Evolutionary conservation across 768 basidiomycete species (phyloP).

Genomic region (Hemileccinum impolitum): DNA sequence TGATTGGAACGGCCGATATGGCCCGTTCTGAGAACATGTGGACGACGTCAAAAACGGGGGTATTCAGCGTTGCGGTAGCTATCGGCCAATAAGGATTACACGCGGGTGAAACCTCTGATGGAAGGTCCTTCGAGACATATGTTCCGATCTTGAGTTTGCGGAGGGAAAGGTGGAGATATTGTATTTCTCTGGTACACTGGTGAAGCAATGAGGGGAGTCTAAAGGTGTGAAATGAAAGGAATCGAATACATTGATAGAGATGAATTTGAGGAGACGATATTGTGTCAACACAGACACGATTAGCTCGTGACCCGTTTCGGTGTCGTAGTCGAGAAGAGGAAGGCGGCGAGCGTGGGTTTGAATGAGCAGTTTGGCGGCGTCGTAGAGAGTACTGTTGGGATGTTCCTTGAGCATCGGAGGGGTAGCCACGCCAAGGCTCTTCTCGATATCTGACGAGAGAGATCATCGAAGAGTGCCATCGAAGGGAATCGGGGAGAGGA

Average conservation of each 20-base stretch:
- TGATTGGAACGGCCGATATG: constrained; percentile 95
- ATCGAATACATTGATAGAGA: constrained; percentile 84
- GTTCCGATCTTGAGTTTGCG: constrained; percentile 91
- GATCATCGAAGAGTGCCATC: constrained; percentile 5
- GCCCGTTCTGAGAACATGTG: constrained; percentile 97
- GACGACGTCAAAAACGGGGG: constrained; percentile 96
- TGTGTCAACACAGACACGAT: constrained; percentile 96
- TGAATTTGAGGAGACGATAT: constrained; percentile 97
- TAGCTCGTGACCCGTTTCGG: constrained; percentile 92
- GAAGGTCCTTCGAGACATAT: constrained; percentile 62
- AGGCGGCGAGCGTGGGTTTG: constrained; percentile 93
- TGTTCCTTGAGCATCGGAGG: constrained; percentile 89
- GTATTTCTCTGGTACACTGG: constrained; percentile 84
- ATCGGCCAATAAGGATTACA: constrained; percentile 84
- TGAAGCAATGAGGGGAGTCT: constrained; percentile 4
- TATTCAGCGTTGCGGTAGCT: constrained; percentile 84
- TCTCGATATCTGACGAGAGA: constrained; percentile 77
- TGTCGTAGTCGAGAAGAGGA: constrained; percentile 89
- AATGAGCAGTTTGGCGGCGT: constrained; percentile 86
- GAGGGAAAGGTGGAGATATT: constrained; percentile 73
- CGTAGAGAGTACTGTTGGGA: constrained; percentile 83
- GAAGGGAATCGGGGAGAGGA: constrained; percentile 11
- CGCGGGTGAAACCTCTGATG: constrained; percentile 45
- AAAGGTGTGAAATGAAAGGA: neutral
- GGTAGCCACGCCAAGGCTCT: constrained; percentile 83